Evolutionary conservation across 257 asterid species (phyloP), one percentile per base, ranked within the genome.

Genomic region (Solanum clarkiae): DNA sequence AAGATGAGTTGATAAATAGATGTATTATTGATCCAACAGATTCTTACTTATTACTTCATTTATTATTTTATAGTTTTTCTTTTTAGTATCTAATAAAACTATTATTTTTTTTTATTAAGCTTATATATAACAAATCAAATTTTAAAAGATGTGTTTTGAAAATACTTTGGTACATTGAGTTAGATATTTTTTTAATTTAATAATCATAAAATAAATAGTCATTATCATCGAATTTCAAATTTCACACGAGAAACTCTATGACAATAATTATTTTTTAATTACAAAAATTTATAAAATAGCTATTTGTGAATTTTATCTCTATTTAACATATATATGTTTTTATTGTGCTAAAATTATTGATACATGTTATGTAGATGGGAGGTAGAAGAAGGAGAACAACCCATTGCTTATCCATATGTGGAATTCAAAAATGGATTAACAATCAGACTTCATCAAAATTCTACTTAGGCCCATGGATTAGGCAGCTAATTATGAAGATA

Each of bases 351-450:
- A 15, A n/a, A 59, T 59, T 71, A 6, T 42, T 54, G 80, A 5
- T 11, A 69, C 49, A 0, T 26, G 3, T 75, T 29, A 2, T 84
- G 80, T 86, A 93, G 98, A 82, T 94, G 98, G 98, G 90, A 90
- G 1, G 85, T 92, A 1, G 94, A 91, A 85, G 95, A 93, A 24
- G 93, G 91, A 10, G 96, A 92, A 84, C 86, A 92, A 18, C 92
- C 96, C 6, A 80, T 93, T 15, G 96, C 98, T 36, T 88, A 92
- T 89, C 98, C 98, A 20, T 93, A 93, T 59, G 96, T 94, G 55
- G 98, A 93, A 84, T 94, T 94, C 70, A 85, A 69, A 56, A 90
- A 77, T 44, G 96, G 92, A 36, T 84, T 94, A 55, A 90, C 69
- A 84, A 68, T 94, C 75, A 89, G 84, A 47, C 80, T 91, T 72